phyloP scores from a whole-genome alignment of 2,329 filamentous ascomycete species.

The Teratosphaeria viscida region DNA sequence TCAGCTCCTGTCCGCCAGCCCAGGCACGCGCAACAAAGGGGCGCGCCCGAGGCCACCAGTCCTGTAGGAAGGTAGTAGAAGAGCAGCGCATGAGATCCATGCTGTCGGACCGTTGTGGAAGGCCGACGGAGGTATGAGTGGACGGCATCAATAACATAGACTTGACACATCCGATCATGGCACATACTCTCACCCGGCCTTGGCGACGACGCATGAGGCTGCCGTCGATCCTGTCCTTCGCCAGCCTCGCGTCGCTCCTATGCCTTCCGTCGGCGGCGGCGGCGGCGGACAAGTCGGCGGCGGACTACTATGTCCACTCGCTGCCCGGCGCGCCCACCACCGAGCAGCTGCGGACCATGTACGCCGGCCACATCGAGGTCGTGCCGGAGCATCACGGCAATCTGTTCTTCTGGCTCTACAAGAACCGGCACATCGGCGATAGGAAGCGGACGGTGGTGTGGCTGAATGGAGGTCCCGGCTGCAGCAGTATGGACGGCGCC shows the following conservation, averaged over 20 bases:
- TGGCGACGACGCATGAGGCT: background rate
- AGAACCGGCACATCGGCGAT: conserved; percentile 91
- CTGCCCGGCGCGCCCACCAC: conserved; percentile 66
- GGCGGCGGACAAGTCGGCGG: conserved; percentile 49
- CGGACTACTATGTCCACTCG: conserved; percentile 80
- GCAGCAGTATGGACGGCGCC: conserved; percentile 92
- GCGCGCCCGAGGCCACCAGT: background rate
- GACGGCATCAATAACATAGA: background rate
- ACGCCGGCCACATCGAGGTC: conserved; percentile 93
- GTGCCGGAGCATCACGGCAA: conserved; percentile 78
- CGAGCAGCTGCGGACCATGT: conserved; percentile 80
- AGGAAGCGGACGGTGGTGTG: conserved; percentile 85
- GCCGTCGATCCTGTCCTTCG: background rate
- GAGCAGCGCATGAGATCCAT: background rate
- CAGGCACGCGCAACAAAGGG: background rate
- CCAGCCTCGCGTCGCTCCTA: background rate
- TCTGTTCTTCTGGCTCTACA: conserved; percentile 96
- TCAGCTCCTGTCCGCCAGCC: background rate
- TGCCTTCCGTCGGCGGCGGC: conserved; percentile 1
- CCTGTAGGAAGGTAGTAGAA: background rate
- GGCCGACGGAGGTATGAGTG: background rate
- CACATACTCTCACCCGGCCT: background rate
- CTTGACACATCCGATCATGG: background rate
- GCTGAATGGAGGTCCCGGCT: conserved; percentile 94
- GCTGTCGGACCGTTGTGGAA: background rate